Evolutionary conservation across 2,329 filamentous ascomycete genomes (phyloP).

Genomic region (Venturia carpophila): DNA sequence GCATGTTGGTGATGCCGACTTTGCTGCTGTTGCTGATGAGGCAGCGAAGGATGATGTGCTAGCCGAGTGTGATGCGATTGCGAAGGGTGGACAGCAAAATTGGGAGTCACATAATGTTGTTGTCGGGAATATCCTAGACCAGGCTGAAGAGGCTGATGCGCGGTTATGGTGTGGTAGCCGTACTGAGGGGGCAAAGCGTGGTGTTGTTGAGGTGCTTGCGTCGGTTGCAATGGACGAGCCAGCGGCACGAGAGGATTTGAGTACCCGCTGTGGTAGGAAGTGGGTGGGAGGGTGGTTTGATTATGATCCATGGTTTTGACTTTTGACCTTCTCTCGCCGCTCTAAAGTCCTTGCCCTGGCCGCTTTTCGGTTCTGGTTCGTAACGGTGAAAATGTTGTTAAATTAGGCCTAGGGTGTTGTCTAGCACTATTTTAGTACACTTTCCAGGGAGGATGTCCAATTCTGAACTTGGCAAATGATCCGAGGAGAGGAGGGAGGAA

Average conservation of each 20-base stretch:
- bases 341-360: neutral
- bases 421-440: too few species aligned
- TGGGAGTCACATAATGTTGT: conserved; percentile 12
- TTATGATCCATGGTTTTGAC: neutral
- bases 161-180: neutral
- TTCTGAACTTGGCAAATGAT: neutral
- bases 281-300: neutral
- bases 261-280: neutral
- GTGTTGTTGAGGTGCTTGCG: conserved; percentile 2
- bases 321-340: neutral
- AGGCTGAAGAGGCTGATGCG: conserved; percentile 9
- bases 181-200: neutral
- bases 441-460: neutral
- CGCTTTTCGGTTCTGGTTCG: neutral
- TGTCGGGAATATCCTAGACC: neutral
- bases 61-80: neutral
- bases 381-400: neutral
- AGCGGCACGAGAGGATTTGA: conserved; percentile 1
- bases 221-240: neutral
- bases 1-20: neutral
- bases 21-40: neutral
- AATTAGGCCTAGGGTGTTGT: neutral
- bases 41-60: neutral
- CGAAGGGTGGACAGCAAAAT: neutral
- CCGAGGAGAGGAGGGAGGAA: neutral